These are phyloP conservation scores for Bisporella sp. DNA, from an alignment of 2,329 filamentous ascomycete species.

Conservation along the genomic window DNA sequence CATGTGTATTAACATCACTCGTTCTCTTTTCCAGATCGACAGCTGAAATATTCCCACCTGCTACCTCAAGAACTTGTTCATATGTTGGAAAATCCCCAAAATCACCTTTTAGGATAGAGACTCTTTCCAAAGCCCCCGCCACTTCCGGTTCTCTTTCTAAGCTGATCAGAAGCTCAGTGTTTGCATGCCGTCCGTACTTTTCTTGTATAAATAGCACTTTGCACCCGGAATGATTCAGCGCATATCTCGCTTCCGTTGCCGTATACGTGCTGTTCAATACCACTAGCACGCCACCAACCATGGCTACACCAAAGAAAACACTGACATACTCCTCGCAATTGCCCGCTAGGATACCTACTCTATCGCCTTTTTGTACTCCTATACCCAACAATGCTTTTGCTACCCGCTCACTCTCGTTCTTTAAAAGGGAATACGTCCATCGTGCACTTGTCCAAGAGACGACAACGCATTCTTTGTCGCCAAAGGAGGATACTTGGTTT, in stretches of 20 bases:
- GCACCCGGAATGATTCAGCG: slow-evolving; percentile 68
- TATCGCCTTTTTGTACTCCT: slow-evolving; percentile 10
- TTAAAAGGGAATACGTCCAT: slow-evolving; percentile 64
- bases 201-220: slow-evolving; percentile 68
- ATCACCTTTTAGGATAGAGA: slow-evolving; percentile 54
- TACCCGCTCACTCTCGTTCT: slow-evolving; percentile 52
- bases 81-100: slow-evolving; percentile 52
- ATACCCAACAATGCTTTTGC: slow-evolving; percentile 54
- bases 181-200: slow-evolving; percentile 59
- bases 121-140: slow-evolving; percentile 37
- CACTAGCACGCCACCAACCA: slow-evolving; percentile 61
- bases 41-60: slow-evolving; percentile 41
- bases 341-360: slow-evolving; percentile 15
- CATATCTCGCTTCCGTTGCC: slow-evolving; percentile 34
- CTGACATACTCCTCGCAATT: slow-evolving; percentile 24
- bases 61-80: slow-evolving; percentile 46
- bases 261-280: slow-evolving; percentile 82
- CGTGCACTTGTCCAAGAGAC: slow-evolving; percentile 70
- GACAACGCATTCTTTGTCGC: slow-evolving; percentile 60
- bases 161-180: slow-evolving; percentile 49
- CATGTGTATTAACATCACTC: slow-evolving; percentile 51
- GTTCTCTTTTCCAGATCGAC: slow-evolving; percentile 46
- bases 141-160: slow-evolving; percentile 37
- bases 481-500: slow-evolving; percentile 60
- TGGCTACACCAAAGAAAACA: slow-evolving; percentile 14